A percentile compares a stretch with the other conserved stretches of the same genome.
Conservation (phyloP, 2,329 filamentous ascomycete species). For the Monilinia fructigena region DNA sequence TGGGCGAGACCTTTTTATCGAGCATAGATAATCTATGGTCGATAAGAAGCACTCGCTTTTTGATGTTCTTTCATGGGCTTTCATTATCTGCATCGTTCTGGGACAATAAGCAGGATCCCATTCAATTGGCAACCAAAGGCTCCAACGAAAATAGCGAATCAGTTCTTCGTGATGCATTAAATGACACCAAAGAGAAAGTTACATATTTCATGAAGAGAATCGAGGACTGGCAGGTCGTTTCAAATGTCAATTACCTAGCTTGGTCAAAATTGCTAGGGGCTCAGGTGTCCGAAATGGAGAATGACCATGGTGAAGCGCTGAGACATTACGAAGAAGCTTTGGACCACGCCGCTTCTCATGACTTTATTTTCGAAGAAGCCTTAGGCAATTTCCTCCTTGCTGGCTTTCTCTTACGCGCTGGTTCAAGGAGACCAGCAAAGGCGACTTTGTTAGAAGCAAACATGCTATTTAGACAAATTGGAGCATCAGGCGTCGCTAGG, state of each 20-base stretch:
- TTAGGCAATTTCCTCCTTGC: constrained; percentile 72
- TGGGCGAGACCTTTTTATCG: constrained; percentile 53
- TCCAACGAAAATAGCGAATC: constrained; percentile 46
- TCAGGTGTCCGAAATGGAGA: constrained; percentile 62
- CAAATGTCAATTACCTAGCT: constrained; percentile 67
- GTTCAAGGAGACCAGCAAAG: constrained; percentile 65
- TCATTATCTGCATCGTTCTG: constrained; percentile 53
- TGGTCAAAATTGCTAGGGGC: constrained; percentile 70
- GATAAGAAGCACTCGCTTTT: constrained; percentile 55
- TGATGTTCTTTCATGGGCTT: constrained; percentile 61
- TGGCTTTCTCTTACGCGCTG: constrained; percentile 64
- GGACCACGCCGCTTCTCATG: constrained; percentile 68
- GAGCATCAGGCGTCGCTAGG: constrained; percentile 66
- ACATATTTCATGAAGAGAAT: constrained; percentile 58
- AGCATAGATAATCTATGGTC: constrained; percentile 56
- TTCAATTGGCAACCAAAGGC: constrained; percentile 26
- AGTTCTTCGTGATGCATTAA: constrained; percentile 46
- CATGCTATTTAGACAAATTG: constrained; percentile 65
- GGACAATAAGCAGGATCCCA: constrained; percentile 36
- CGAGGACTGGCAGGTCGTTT: constrained; percentile 61
- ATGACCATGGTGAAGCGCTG: constrained; percentile 58
- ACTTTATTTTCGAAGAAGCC: constrained; percentile 69
- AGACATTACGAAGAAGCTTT: constrained; percentile 67
- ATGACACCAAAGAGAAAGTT: constrained; percentile 54
- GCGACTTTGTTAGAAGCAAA: constrained; percentile 67